Evolutionary conservation across 2,329 filamentous ascomycete genomes (phyloP).

Genomic region (Talaromyces sp.): DNA sequence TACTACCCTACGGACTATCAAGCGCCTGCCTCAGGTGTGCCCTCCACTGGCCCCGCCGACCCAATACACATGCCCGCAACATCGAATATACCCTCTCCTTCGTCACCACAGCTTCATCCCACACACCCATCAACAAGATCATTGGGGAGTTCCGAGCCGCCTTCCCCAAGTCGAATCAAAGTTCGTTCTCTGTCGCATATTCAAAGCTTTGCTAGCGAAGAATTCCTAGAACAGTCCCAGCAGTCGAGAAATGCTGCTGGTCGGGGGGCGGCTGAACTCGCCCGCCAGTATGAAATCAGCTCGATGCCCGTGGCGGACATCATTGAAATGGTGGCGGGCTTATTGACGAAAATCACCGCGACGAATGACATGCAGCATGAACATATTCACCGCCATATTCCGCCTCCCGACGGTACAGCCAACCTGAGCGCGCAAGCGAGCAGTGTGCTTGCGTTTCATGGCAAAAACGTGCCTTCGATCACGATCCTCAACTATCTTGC

Average conservation of each 20-base stretch:
- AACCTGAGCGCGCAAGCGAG: constrained; percentile 62
- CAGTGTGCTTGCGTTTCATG: constrained; percentile 89
- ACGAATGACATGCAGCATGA: constrained; percentile 96
- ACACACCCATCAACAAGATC: constrained; percentile 46
- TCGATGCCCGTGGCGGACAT: constrained; percentile 96
- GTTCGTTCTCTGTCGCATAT: constrained; percentile 89
- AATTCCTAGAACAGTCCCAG: constrained; percentile 60
- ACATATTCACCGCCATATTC: constrained; percentile 73
- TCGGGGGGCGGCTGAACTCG: constrained; percentile 45
- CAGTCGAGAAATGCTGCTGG: constrained; percentile 32
- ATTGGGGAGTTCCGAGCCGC: constrained; percentile 40
- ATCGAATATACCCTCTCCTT: constrained; percentile 33
- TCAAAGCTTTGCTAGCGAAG: constrained; percentile 78
- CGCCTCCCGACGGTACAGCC: constrained; percentile 57
- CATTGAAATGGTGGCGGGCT: constrained; percentile 97
- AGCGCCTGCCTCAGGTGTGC: not conserved
- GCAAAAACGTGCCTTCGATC: constrained; percentile 96
- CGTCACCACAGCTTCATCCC: constrained; percentile 46
- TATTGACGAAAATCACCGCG: constrained; percentile 94
- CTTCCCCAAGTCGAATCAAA: constrained; percentile 63
- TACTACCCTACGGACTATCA: constrained; percentile 10
- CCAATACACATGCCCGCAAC: constrained; percentile 5
- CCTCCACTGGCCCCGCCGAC: not conserved
- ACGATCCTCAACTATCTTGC: constrained; percentile 94
- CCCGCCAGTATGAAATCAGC: constrained; percentile 84